Evolutionary conservation across 495 filamentous ascomycete species (phyloP).

Genomic region (Talaromyces proteolyticus): DNA sequence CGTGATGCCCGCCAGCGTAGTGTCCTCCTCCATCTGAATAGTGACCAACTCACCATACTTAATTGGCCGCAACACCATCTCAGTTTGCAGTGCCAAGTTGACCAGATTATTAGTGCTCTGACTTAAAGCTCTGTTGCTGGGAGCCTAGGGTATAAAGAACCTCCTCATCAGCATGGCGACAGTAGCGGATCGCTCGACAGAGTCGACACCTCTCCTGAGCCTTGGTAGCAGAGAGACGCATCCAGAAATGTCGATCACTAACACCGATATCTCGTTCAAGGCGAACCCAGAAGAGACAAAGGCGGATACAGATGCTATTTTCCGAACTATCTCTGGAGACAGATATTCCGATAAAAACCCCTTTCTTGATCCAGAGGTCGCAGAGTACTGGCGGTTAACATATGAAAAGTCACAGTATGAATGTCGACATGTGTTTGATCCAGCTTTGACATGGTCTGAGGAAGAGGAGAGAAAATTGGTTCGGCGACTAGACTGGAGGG

Average conservation of each 20-base stretch:
- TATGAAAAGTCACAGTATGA: slow-evolving; percentile 47
- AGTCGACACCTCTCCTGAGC: neutral
- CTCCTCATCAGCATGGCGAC: neutral
- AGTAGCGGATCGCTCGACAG: neutral
- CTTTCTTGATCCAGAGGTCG: slow-evolving; percentile 39
- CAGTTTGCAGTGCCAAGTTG: neutral
- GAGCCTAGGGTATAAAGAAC: neutral
- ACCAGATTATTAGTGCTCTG: no score
- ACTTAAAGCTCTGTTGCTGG: no score
- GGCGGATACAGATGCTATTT: no score
- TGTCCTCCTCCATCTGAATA: no score
- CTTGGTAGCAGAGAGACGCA: neutral
- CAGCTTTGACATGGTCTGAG: slow-evolving; percentile 33
- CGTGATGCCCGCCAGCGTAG: no score
- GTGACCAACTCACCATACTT: neutral
- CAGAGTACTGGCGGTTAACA: slow-evolving; percentile 35
- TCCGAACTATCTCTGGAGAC: neutral
- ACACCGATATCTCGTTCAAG: no score
- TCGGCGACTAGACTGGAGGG: slow-evolving; percentile 22
- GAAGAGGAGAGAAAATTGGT: slow-evolving; percentile 43
- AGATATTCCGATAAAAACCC: slow-evolving; percentile 13
- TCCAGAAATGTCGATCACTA: neutral
- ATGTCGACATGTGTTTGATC: slow-evolving; percentile 51
- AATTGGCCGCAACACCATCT: neutral
- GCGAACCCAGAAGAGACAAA: neutral